A percentile compares a stretch with the other conserved stretches of the same genome.
These are phyloP conservation scores for Brasilioporus rufonigricans DNA, from an alignment of 768 basidiomycete genomes.

Conservation along the genomic window DNA sequence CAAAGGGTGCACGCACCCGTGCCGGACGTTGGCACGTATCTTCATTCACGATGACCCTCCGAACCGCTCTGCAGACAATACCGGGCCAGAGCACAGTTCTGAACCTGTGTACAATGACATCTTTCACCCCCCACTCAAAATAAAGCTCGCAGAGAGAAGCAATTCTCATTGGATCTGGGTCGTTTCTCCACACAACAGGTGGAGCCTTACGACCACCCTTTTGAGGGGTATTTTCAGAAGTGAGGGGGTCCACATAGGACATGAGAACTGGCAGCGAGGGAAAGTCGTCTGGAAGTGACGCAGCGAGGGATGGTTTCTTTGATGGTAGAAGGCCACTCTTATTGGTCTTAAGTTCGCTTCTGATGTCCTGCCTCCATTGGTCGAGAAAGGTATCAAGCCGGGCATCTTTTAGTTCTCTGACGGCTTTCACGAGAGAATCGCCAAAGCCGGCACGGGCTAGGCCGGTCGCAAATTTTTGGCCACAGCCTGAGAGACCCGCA, in stretches of 20 bases:
- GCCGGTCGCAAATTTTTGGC: constrained; percentile 67
- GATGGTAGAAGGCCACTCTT: constrained; percentile 58
- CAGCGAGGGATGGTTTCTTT: constrained; percentile 65
- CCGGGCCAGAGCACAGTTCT: constrained; percentile 80
- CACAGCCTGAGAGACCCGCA: constrained; percentile 66
- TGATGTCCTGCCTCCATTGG: constrained; percentile 61
- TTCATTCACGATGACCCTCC: constrained; percentile 55
- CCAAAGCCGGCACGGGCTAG: constrained; percentile 83
- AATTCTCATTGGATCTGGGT: constrained; percentile 68
- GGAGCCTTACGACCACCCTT: constrained; percentile 34
- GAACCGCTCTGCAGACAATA: constrained; percentile 64
- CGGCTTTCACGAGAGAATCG: constrained; percentile 62
- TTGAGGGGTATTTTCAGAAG: constrained; percentile 51
- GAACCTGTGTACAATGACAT: constrained; percentile 81
- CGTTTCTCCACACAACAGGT: constrained; percentile 47
- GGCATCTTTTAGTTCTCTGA: constrained; percentile 43
- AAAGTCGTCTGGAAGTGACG: constrained; percentile 61
- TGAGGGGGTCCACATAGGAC: constrained; percentile 77
- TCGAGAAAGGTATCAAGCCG: constrained; percentile 53
- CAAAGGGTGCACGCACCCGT: background rate
- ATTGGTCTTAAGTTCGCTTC: constrained; percentile 67
- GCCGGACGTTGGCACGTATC: constrained; percentile 31
- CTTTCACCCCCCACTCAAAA: constrained; percentile 91
- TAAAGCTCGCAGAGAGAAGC: constrained; percentile 81
- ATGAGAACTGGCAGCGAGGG: constrained; percentile 72